These are phyloP conservation scores for Cercospora zeina DNA, from an alignment of 2,329 filamentous ascomycete species.

Conservation along the genomic window DNA sequence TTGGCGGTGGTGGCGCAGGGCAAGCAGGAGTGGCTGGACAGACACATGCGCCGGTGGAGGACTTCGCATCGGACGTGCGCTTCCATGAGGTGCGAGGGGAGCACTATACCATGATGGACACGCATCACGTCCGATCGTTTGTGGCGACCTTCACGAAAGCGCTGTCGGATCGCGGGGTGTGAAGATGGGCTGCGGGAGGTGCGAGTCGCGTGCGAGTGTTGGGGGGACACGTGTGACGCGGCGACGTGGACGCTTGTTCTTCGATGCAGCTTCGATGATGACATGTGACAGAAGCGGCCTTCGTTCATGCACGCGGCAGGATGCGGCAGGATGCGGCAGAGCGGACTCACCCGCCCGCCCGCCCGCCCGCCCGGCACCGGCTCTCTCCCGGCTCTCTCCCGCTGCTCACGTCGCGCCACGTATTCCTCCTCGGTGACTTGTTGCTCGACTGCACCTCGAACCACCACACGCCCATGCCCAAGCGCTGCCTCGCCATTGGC, in stretches of 20 bases:
- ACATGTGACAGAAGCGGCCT: background rate
- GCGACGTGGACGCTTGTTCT: background rate
- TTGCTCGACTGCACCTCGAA: constrained; percentile 12
- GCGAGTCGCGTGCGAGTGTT: background rate
- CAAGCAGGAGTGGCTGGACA: constrained; percentile 39
- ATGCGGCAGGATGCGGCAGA: background rate
- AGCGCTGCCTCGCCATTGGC: constrained; percentile 9
- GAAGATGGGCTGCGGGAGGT: background rate
- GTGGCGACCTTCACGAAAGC: constrained; percentile 8
- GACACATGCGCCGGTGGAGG: constrained; percentile 30
- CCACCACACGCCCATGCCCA: constrained; percentile 2
- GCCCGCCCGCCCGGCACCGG: too few relatives aligned
- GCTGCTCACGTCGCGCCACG: constrained; percentile 10
- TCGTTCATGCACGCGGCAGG: constrained; percentile 7
- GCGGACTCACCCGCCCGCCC: background rate
- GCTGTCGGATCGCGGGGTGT: constrained; percentile 13
- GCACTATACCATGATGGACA: constrained; percentile 33
- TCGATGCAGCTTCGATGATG: background rate
- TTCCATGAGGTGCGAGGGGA: constrained; percentile 29
- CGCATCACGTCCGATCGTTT: constrained; percentile 23
- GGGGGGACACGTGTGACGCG: constrained; percentile 8
- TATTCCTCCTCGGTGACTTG: background rate
- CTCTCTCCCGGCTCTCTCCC: background rate
- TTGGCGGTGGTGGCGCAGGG: constrained; percentile 39
- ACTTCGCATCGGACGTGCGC: constrained; percentile 24